A percentile compares a stretch with the other conserved stretches of the same genome.
These are phyloP conservation scores for Kurtzmaniella natalensis DNA, from an alignment of 1,139 yeast species.

Conservation along the genomic window DNA sequence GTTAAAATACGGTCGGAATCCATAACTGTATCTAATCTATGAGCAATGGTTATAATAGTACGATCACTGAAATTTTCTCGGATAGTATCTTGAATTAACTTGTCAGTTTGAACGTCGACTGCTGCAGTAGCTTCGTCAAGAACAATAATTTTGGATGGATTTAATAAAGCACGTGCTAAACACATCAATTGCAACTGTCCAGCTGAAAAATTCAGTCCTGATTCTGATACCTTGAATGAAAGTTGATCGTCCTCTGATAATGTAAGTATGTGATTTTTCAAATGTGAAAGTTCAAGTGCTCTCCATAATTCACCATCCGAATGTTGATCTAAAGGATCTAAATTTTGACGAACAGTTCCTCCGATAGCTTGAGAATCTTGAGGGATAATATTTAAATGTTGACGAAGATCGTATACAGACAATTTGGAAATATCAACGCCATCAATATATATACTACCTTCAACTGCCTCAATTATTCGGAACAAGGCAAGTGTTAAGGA, in stretches of 20 bases:
- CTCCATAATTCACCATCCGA: conserved; percentile 53
- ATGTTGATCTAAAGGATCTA: conserved; percentile 54
- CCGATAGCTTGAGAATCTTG: conserved; percentile 67
- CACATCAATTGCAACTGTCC: conserved; percentile 80
- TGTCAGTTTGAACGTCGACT: conserved; percentile 77
- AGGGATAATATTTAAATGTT: conserved; percentile 58
- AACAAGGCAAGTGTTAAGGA: conserved; percentile 69
- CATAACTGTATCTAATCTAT: conserved; percentile 75
- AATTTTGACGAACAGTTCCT: conserved; percentile 56
- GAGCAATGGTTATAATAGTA: conserved; percentile 79
- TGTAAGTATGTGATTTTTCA: conserved; percentile 40
- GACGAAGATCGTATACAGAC: conserved; percentile 48
- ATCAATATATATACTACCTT: conserved; percentile 52
- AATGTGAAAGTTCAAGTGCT: conserved; percentile 49
- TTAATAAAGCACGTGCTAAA: conserved; percentile 65
- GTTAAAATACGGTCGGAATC: conserved; percentile 73
- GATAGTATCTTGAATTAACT: conserved; percentile 69
- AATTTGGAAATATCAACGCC: conserved; percentile 42
- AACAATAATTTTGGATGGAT: conserved; percentile 56
- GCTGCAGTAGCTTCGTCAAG: conserved; percentile 87
- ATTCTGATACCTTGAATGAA: conserved; percentile 48
- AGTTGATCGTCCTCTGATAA: conserved; percentile 2
- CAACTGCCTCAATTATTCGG: conserved; percentile 62
- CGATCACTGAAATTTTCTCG: conserved; percentile 57
- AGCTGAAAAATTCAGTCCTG: conserved; percentile 69